Conservation (phyloP, 192 early-diverging fungal species). For the Phlyctochytrium bullatum region DNA sequence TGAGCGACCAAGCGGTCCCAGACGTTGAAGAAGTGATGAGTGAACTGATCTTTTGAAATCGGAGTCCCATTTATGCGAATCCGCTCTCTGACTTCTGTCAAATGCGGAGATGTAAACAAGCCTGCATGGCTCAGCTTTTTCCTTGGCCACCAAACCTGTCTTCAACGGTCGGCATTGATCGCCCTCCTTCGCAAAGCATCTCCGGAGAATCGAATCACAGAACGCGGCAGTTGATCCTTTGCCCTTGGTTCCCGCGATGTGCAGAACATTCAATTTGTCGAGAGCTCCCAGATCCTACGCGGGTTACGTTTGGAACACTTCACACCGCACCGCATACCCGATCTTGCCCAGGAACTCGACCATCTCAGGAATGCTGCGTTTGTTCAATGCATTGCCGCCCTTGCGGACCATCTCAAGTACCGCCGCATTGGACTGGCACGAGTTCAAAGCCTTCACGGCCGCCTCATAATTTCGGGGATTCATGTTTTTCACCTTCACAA, state of each 20-base stretch:
- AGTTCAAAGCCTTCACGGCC: neutral
- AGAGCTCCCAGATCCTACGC: no score
- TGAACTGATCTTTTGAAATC: slow-evolving; percentile 68
- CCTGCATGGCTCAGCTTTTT: slow-evolving; percentile 41
- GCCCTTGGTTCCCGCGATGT: slow-evolving; percentile 88
- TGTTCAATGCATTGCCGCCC: slow-evolving; percentile 60
- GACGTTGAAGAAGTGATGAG: slow-evolving; percentile 84
- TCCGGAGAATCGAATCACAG: slow-evolving; percentile 71
- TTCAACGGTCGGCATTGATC: slow-evolving; percentile 6
- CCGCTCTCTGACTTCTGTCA: slow-evolving; percentile 88
- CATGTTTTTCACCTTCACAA: neutral
- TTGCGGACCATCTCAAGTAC: slow-evolving; percentile 66
- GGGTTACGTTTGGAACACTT: slow-evolving; percentile 39
- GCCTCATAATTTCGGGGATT: neutral
- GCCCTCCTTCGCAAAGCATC: slow-evolving; percentile 14
- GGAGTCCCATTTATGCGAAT: slow-evolving; percentile 89
- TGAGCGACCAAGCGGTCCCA: slow-evolving; percentile 74
- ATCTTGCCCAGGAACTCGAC: slow-evolving; percentile 58
- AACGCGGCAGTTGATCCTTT: slow-evolving; percentile 86
- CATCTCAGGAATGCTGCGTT: slow-evolving; percentile 65
- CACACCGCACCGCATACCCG: slow-evolving; percentile 66
- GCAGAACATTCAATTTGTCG: slow-evolving; percentile 70
- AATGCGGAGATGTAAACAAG: slow-evolving; percentile 90
- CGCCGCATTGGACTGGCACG: slow-evolving; percentile 8
- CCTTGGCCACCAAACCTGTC: slow-evolving; percentile 33